Evolutionary conservation across 2,329 filamentous ascomycete species (phyloP).

Genomic region (Colletotrichum cuscutae): DNA sequence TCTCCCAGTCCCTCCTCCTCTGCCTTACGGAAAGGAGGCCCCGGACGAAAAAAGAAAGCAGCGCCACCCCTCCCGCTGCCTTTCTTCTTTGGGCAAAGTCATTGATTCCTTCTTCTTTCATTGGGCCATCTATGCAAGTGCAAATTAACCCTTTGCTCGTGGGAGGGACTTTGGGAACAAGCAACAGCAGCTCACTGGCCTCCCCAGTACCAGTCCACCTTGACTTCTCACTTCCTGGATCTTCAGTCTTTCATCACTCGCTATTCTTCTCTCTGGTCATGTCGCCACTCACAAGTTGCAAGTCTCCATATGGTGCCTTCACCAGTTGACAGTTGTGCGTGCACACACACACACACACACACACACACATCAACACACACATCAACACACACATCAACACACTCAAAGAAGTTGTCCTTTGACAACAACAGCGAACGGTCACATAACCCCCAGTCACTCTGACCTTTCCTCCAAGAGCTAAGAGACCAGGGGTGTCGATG

Average conservation of each 20-base stretch:
- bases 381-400: no score
- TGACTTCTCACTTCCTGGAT: neutral
- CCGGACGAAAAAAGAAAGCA: conserved; percentile 17
- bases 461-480: conserved; percentile 4
- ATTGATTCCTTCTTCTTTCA: conserved; percentile 2
- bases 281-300: conserved; percentile 6
- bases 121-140: conserved; percentile 11
- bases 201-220: conserved; percentile 7
- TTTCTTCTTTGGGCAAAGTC: conserved; percentile 29
- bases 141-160: conserved; percentile 17
- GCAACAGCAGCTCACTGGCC: neutral
- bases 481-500: conserved; percentile 21
- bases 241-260: neutral
- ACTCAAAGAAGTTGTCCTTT: neutral
- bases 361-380: no score
- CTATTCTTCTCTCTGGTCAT: neutral
- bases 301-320: neutral
- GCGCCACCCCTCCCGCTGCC: conserved; percentile 23
- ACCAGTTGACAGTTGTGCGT: neutral
- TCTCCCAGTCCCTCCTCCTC: neutral
- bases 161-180: conserved; percentile 11
- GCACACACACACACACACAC: no score
- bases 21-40: conserved; percentile 31
- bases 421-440: neutral
- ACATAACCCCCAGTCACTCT: conserved; percentile 9